Evolutionary conservation across 2,329 filamentous ascomycete species (phyloP).

Genomic region (Trichoderma atrobrunneum): DNA sequence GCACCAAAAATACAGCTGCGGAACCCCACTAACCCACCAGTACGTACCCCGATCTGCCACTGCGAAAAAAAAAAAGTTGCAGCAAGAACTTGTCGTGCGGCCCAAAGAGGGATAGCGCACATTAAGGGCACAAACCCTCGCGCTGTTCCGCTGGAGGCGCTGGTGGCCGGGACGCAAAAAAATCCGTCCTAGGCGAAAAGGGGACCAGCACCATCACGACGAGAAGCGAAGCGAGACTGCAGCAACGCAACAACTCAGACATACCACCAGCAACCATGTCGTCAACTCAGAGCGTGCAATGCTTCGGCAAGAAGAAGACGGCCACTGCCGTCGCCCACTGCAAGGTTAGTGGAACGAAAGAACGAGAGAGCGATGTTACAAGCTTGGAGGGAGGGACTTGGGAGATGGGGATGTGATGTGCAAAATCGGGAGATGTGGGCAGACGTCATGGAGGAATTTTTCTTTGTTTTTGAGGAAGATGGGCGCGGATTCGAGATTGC

Average conservation of each 20-base stretch:
- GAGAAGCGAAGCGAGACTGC: conserved; percentile 18
- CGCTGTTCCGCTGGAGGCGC: conserved; percentile 9
- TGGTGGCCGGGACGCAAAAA: conserved; percentile 24
- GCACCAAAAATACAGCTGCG: not conserved
- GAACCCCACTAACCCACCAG: not conserved
- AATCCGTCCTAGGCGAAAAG: conserved; percentile 21
- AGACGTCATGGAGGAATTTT: conserved; percentile 1
- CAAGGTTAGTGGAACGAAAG: conserved; percentile 58
- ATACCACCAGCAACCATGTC: conserved; percentile 61
- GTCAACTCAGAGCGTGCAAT: conserved; percentile 80
- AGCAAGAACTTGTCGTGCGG: not conserved
- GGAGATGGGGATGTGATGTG: not conserved
- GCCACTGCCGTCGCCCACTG: conserved; percentile 88
- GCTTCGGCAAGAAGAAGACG: conserved; percentile 99
- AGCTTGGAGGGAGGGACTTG: not conserved
- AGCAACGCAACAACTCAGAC: conserved; percentile 27
- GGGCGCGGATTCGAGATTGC: not conserved
- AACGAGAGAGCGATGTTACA: not conserved
- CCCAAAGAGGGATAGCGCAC: conserved; percentile 30
- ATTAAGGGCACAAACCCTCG: conserved; percentile 36
- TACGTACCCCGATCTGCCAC: not conserved
- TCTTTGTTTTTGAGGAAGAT: not conserved
- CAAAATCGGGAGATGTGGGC: not conserved
- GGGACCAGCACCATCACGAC: conserved; percentile 19
- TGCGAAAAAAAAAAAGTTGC: not conserved